Evolutionary conservation across 352 stramenopile genomes (phyloP).

Genomic region (Pelagophyceae sp.): DNA sequence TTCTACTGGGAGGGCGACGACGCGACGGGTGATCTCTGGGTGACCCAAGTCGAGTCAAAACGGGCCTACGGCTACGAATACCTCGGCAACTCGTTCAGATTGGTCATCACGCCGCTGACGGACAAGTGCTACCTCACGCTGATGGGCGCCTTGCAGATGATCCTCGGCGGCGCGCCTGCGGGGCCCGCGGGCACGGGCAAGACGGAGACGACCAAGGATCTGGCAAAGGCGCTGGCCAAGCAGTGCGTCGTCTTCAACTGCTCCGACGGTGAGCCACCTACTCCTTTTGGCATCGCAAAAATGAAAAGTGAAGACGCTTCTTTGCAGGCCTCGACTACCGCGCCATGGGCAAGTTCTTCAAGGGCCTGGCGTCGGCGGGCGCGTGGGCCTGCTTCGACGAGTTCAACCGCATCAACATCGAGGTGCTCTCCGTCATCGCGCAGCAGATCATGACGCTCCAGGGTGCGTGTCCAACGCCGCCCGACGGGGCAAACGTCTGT

Average conservation of each 20-base stretch:
- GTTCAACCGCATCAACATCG: conserved; percentile 94
- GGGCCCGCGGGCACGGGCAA: conserved; percentile 88
- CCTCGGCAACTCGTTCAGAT: conserved; percentile 72
- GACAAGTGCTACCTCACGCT: conserved; percentile 85
- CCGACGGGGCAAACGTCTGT: too few relatives aligned
- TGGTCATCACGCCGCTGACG: conserved; percentile 81
- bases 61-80: conserved; percentile 76
- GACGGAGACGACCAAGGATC: conserved; percentile 88
- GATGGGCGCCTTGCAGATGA: conserved; percentile 79
- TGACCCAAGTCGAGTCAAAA: conserved; percentile 26
- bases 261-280: conserved; percentile 55
- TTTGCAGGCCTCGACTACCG: conserved; percentile 78
- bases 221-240: conserved; percentile 82
- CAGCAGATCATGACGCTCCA: conserved; percentile 59
- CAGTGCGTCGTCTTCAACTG: conserved; percentile 92
- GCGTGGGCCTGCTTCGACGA: conserved; percentile 90
- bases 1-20: conserved; percentile 74
- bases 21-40: conserved; percentile 35
- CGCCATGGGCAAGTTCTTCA: conserved; percentile 85
- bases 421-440: conserved; percentile 63
- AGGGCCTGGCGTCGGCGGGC: conserved; percentile 74
- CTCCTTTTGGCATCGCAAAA: too few relatives aligned
- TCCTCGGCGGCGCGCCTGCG: conserved; percentile 77
- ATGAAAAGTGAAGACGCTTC: neutral
- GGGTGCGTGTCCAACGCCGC: too few relatives aligned